Conservation (phyloP, 192 early-diverging fungal species). For the Podila clonocystis region DNA sequence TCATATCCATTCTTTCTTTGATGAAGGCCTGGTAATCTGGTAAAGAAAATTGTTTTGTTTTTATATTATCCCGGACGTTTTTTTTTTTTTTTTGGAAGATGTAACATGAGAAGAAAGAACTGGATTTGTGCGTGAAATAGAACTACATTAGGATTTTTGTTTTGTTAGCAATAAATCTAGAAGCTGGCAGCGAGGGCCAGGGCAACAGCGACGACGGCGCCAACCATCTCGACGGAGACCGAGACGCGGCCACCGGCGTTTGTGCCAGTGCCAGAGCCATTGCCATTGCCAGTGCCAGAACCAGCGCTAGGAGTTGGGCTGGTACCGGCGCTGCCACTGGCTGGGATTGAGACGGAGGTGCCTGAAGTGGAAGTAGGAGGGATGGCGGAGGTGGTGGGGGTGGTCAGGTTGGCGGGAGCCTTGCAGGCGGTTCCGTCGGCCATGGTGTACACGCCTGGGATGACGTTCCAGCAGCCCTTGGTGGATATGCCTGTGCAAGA, state of each 20-base stretch:
- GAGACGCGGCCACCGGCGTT: neutral
- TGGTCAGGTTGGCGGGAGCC: neutral
- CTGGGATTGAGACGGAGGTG: no score
- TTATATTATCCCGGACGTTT: neutral
- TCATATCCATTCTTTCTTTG: no score
- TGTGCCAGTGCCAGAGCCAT: neutral
- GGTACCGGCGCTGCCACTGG: no score
- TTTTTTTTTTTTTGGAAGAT: neutral
- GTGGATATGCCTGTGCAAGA: conserved; percentile 14
- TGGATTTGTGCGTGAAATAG: neutral
- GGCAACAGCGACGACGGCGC: neutral
- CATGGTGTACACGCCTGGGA: conserved; percentile 38
- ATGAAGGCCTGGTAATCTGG: no score
- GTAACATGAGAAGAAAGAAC: neutral
- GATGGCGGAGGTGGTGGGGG: neutral
- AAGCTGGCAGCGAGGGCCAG: neutral
- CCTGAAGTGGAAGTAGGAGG: neutral
- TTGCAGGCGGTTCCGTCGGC: conserved; percentile 20
- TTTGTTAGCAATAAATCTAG: neutral
- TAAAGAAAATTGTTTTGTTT: no score
- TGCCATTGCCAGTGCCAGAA: no score
- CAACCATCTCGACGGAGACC: neutral
- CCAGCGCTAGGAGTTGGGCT: neutral
- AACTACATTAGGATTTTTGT: neutral
- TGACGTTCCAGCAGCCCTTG: conserved; percentile 24